Conservation (phyloP, 2,329 filamentous ascomycete genomes). For the Ramularia endophylla region DNA sequence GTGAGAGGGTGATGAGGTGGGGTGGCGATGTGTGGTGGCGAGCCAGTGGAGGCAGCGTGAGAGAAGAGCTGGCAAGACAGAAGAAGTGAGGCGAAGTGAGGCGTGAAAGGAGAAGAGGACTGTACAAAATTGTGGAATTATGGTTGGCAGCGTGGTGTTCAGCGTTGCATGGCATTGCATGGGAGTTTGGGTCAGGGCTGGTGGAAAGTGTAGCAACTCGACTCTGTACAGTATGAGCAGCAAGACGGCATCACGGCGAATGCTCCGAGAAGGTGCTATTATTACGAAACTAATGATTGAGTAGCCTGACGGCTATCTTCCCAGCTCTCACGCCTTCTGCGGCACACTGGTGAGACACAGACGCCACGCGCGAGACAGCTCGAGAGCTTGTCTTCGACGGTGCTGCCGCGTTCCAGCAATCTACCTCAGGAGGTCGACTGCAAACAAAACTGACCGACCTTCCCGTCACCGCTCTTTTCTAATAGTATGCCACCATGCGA, state of each 20-base stretch:
- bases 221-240: no score
- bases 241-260: no score
- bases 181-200: background rate
- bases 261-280: no score
- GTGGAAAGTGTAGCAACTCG: background rate
- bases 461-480: background rate
- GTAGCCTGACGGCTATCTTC: no score
- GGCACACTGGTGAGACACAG: no score
- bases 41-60: slow-evolving; percentile 66
- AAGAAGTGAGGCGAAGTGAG: slow-evolving; percentile 8
- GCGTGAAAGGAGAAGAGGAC: slow-evolving; percentile 8
- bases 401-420: background rate
- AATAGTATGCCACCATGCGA: background rate
- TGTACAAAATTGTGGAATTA: background rate
- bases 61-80: slow-evolving; percentile 38
- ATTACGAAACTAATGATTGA: no score
- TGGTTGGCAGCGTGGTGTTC: background rate
- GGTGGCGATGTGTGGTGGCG: slow-evolving; percentile 92
- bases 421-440: background rate
- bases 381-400: background rate
- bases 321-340: no score
- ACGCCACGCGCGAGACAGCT: no score
- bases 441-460: background rate
- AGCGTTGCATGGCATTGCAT: background rate
- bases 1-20: slow-evolving; percentile 81